A percentile compares a stretch with the other conserved stretches of the same genome.
Conservation (phyloP, 495 filamentous ascomycete genomes). For the Amniculicola lignicola region DNA sequence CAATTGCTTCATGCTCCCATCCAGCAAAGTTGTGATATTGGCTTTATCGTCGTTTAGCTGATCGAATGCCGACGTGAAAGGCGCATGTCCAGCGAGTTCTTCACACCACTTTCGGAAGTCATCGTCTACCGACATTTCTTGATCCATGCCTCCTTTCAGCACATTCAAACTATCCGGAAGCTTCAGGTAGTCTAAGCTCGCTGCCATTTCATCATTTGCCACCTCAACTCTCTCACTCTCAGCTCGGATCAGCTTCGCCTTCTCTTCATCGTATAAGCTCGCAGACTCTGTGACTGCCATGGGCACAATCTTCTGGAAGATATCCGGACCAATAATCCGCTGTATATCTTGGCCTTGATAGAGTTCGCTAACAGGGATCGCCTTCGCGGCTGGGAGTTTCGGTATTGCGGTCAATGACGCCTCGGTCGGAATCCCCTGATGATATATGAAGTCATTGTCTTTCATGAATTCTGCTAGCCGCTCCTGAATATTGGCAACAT, state of each 20-base stretch:
- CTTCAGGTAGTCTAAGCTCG: slow-evolving; percentile 89
- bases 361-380: slow-evolving; percentile 92
- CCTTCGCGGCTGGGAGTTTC: slow-evolving; percentile 95
- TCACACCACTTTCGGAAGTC: slow-evolving; percentile 92
- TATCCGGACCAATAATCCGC: slow-evolving; percentile 91
- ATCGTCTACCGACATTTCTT: slow-evolving; percentile 77
- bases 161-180: slow-evolving; percentile 86
- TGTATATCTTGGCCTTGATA: slow-evolving; percentile 97
- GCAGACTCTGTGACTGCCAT: slow-evolving; percentile 96
- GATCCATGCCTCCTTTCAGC: slow-evolving; percentile 87
- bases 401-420: slow-evolving; percentile 74
- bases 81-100: slow-evolving; percentile 79
- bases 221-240: slow-evolving; percentile 89
- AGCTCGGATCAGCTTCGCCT: slow-evolving; percentile 89
- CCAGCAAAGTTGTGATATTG: slow-evolving; percentile 64
- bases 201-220: slow-evolving; percentile 91
- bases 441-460: slow-evolving; percentile 98
- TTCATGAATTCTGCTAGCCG: slow-evolving; percentile 72
- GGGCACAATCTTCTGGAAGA: slow-evolving; percentile 94
- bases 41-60: slow-evolving; percentile 73
- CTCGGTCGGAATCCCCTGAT: slow-evolving; percentile 84
- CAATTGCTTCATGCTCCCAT: slow-evolving; percentile 76
- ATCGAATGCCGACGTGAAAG: slow-evolving; percentile 72
- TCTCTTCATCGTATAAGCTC: slow-evolving; percentile 97
- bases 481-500: slow-evolving; percentile 75